Base-by-base conservation (phyloP, 306 rosid species). In the Heteromeles arbutifolia region DNA sequence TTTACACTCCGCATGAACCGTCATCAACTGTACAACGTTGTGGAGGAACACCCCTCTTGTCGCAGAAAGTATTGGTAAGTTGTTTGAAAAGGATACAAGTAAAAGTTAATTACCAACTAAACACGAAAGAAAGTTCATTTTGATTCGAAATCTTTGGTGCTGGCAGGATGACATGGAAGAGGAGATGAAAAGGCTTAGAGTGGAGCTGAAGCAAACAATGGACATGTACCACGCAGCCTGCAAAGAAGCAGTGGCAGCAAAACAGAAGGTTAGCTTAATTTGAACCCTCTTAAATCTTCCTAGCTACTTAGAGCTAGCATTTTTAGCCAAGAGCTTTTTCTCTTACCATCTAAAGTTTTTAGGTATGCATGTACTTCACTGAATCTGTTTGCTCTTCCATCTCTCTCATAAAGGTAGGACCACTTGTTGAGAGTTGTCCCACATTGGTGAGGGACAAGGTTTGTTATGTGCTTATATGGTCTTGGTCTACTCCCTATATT, bases 151-250 rank as follows among this genome's bases (percentile, higher is more conserved):
- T 56, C 28, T 21, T n/a, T 56, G 5, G 32, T 26, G 3, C 41
- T 73, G 63, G 75, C 83, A 84, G 88, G 77, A 77, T 5, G 22
- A 77, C 15, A 39, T 74, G 65, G 83, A 82, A 70, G 84, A 71
- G 26, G 81, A 74, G 70, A 34, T 84, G 63, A 68, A 52, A 74
- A 80, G 70, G 45, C 83, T 67, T 37, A 80, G 77, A 76, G 10
- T 74, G 56, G 78, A 83, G 67, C 73, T 75, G 37, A 72, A 78
- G 74, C 41, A 81, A 67, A 73, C 71, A 70, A 73, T 59, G 67
- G 80, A 69, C 24, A 69, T 76, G 84, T 81, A 78, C 57, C 77
- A 67, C 37, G 34, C 22, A 50, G 86, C 81, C 70, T 74, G 69
- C 72, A 71, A 34, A 71, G 85, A 80, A 69, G 81, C 81, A 22